phyloP scores from a whole-genome alignment of 352 stramenopile species.

The Phytophthora multivora region DNA sequence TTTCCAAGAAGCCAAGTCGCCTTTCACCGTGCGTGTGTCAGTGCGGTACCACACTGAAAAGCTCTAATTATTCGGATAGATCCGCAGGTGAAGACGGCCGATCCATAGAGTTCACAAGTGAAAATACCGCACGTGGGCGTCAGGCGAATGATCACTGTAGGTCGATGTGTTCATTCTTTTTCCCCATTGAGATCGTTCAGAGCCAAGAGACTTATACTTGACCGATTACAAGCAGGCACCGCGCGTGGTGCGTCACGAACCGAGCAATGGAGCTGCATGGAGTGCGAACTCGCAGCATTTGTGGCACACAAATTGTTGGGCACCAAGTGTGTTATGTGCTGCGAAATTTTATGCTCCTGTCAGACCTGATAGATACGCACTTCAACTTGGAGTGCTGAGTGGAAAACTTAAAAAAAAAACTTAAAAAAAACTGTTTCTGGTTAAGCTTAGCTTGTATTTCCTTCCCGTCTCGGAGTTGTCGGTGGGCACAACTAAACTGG shows the following conservation, averaged over 20 bases:
- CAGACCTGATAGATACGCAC: conserved; percentile 13
- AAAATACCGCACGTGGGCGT: conserved; percentile 1
- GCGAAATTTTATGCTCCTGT: neutral
- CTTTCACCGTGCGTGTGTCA: conserved; percentile 7
- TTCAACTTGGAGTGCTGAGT: conserved; percentile 11
- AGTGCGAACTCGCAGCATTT: too few relatives aligned
- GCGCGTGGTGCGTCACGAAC: too few relatives aligned
- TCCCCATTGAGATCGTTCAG: conserved; percentile 2
- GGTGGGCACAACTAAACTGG: neutral
- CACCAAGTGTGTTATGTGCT: neutral
- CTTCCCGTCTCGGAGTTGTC: neutral
- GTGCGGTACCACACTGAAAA: conserved; percentile 10
- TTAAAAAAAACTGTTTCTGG: conserved; percentile 11
- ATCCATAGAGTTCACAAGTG: neutral
- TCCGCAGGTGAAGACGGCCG: conserved; percentile 1
- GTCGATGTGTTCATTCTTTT: neutral
- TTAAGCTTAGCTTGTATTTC: conserved; percentile 9
- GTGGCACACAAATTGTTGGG: too few relatives aligned
- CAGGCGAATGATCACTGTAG: neutral
- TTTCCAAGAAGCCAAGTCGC: conserved; percentile 13
- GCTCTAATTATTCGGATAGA: conserved; percentile 5
- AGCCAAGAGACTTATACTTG: neutral
- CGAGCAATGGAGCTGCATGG: too few relatives aligned
- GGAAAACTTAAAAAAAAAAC: too few relatives aligned
- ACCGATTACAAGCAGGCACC: conserved; percentile 4